phyloP scores from a whole-genome alignment of 768 basidiomycete genomes.

The Tricholoma matsutake region DNA sequence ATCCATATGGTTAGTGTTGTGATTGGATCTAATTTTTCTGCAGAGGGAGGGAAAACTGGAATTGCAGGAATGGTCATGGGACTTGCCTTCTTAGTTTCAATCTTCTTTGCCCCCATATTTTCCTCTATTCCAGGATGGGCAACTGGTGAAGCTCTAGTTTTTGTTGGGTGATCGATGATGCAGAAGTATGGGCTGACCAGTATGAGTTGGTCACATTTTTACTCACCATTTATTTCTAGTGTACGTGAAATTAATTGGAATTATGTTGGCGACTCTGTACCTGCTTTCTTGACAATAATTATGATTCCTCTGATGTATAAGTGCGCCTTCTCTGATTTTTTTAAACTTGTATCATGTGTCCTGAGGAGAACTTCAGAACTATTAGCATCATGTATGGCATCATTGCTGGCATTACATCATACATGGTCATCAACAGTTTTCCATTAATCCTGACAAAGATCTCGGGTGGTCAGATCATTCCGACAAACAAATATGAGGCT shows the following conservation, averaged over 20 bases:
- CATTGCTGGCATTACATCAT: conserved; percentile 72
- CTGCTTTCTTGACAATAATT: conserved; percentile 79
- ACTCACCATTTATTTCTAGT: conserved; percentile 26
- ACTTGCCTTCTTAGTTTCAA: conserved; percentile 73
- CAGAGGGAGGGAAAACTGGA: conserved; percentile 87
- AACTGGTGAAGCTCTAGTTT: conserved; percentile 79
- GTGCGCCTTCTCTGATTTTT: conserved; percentile 31
- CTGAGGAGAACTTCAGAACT: conserved; percentile 1
- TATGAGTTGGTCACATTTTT: not conserved
- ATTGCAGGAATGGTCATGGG: conserved; percentile 72
- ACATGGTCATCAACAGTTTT: conserved; percentile 69
- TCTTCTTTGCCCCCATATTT: conserved; percentile 89
- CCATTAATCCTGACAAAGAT: conserved; percentile 55
- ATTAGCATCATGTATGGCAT: conserved; percentile 84
- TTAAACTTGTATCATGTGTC: not conserved
- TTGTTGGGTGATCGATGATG: conserved; percentile 89
- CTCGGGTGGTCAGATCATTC: conserved; percentile 53
- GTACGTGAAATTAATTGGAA: conserved; percentile 89
- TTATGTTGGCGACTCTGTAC: conserved; percentile 81
- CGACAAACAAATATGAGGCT: conserved; percentile 59
- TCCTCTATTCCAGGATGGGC: conserved; percentile 87
- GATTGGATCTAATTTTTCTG: not conserved
- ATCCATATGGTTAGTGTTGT: not conserved
- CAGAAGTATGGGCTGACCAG: conserved; percentile 50
- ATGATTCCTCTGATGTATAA: conserved; percentile 79